phyloP scores from a whole-genome alignment of 441 rosid genomes.

The Biscutella auriculata region DNA sequence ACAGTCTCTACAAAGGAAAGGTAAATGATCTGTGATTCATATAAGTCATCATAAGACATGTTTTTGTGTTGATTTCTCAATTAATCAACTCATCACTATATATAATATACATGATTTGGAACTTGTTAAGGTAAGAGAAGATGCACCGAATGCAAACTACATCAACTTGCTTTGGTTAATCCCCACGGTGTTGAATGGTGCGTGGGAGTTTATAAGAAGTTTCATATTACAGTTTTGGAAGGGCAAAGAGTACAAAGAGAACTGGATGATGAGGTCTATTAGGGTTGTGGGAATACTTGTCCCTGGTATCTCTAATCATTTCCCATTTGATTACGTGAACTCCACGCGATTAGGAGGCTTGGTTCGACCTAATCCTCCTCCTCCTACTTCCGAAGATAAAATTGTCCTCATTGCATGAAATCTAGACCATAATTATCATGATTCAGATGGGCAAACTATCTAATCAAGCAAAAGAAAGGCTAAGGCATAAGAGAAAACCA shows the following conservation, averaged over 20 bases:
- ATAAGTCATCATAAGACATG: too few relatives aligned
- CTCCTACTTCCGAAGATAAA: conserved; percentile 9
- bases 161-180: conserved; percentile 14
- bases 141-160: conserved; percentile 41
- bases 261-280: conserved; percentile 15
- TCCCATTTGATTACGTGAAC: conserved; percentile 35
- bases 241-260: conserved; percentile 33
- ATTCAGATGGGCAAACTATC: too few relatives aligned
- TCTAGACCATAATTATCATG: too few relatives aligned
- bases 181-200: conserved; percentile 23
- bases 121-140: conserved; percentile 33
- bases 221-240: conserved; percentile 22
- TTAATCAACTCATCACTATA: too few relatives aligned
- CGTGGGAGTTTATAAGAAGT: conserved; percentile 39
- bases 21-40: too few relatives aligned
- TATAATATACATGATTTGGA: too few relatives aligned
- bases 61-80: too few relatives aligned
- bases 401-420: conserved; percentile 16
- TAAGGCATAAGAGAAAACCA: too few relatives aligned
- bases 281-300: conserved; percentile 28
- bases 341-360: conserved; percentile 30
- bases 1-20: conserved; percentile 37
- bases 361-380: conserved; percentile 5
- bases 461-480: too few relatives aligned
- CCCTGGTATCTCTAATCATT: conserved; percentile 39